Conservation (phyloP, 495 filamentous ascomycete species). For the Penicillium fimorum region DNA sequence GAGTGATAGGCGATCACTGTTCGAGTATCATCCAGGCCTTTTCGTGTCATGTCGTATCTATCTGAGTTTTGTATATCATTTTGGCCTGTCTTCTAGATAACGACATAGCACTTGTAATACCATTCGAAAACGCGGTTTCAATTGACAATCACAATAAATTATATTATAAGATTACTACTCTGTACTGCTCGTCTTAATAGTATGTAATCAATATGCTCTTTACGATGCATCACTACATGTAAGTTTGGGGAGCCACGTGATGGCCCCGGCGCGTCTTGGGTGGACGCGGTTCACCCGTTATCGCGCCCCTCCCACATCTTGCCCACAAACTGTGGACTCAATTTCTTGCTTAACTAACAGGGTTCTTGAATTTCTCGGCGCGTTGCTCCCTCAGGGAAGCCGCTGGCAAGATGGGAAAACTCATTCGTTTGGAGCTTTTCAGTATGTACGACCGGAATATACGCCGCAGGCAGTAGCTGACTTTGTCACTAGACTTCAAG, state of each 20-base stretch:
- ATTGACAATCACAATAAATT: background rate
- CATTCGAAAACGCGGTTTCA: background rate
- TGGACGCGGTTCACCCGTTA: slow-evolving; percentile 26
- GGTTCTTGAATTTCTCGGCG: slow-evolving; percentile 18
- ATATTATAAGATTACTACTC: background rate
- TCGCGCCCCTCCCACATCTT: slow-evolving; percentile 29
- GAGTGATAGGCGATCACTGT: background rate
- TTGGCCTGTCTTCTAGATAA: background rate
- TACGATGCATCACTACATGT: background rate
- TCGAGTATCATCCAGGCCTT: background rate
- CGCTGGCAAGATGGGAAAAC: slow-evolving; percentile 70
- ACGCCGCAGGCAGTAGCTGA: slow-evolving; percentile 26
- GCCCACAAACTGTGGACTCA: slow-evolving; percentile 5
- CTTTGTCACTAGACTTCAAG: slow-evolving; percentile 77
- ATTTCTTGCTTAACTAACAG: slow-evolving; percentile 11
- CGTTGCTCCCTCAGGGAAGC: slow-evolving; percentile 33
- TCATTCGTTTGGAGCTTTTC: slow-evolving; percentile 90
- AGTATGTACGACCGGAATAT: slow-evolving; percentile 54
- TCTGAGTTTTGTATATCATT: slow-evolving; percentile 9
- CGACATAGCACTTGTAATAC: slow-evolving; percentile 4
- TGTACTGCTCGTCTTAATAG: background rate
- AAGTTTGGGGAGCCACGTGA: slow-evolving; percentile 22
- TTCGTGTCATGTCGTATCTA: background rate
- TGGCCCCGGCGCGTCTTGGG: slow-evolving; percentile 21
- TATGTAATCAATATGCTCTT: background rate